Evolutionary conservation across 2,329 filamentous ascomycete genomes (phyloP), one percentile per base, ranked within the genome.

Genomic region (Colletotrichum sp.): DNA sequence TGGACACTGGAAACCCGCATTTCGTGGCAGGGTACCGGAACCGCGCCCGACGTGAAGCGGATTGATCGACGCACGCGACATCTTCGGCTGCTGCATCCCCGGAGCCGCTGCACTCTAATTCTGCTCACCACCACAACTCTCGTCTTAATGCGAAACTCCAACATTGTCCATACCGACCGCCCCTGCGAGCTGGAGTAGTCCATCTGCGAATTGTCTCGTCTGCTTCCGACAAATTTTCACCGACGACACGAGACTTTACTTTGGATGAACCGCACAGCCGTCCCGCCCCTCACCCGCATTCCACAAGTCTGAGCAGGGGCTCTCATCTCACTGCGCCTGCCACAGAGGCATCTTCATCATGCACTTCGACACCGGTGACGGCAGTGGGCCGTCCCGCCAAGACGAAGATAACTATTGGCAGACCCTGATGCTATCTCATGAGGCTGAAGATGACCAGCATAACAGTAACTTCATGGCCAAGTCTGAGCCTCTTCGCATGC

Each of bases 381-480:
- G 65, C 43, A 56, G 58, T 36, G 18, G 39, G 39, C 48, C 64
- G 28, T 58, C 65, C 32, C 34, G 32, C 27, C 70, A 65, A 48
- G 74, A 76, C 25, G 74, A 76, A n/a, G 70, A 76, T 15, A 73
- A 67, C 34, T 76, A 76, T 48, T 76, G 70, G 64, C 56, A 68
- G 18, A 64, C 74, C 22, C 12, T 76, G 22, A 43, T 28, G 22
- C 6, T 60, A 8, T 10, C 71, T 43, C 56, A 69, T 4, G 65
- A 76, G 28, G n/a, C 55, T 15, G 70, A 73, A 22, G 74, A 73
- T 8, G 70, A 76, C 7, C 56, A 32, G 9, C 27, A 56, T n/a
- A 64, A 74, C 13, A 7, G 18, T 8, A 34, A 65, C 7, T 69
- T 74, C 43, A 34, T 76, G 32, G 32, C 27, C 27, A 76, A 48